Evolutionary conservation across 768 basidiomycete species (phyloP).

Genomic region (Mycena capillaripes): DNA sequence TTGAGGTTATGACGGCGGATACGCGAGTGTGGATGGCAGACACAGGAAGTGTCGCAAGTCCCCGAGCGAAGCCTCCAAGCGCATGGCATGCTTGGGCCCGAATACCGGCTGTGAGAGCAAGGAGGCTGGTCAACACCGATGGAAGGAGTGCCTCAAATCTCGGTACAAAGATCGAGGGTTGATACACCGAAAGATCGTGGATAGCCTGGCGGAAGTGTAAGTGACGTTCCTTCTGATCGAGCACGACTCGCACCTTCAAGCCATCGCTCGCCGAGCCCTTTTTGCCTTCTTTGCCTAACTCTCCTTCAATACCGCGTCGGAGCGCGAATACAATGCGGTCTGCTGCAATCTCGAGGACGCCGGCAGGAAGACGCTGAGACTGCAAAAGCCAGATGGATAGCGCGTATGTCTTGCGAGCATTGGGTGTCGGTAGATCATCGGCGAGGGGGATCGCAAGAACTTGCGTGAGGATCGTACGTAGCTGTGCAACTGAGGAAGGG

Average conservation of each 20-base stretch:
- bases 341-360: constrained; percentile 71
- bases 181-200: constrained; percentile 63
- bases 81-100: constrained; percentile 84
- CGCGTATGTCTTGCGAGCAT: constrained; percentile 89
- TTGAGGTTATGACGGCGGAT: constrained; percentile 60
- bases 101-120: constrained; percentile 74
- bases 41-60: constrained; percentile 60
- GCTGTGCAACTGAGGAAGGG: constrained; percentile 63
- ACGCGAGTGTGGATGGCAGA: constrained; percentile 67
- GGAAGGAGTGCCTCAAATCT: constrained; percentile 70
- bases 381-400: constrained; percentile 83
- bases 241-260: constrained; percentile 71
- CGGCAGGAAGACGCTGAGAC: constrained; percentile 74
- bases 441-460: constrained; percentile 82
- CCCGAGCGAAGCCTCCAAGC: constrained; percentile 76
- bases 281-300: constrained; percentile 91
- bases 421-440: constrained; percentile 79
- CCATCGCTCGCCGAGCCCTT: constrained; percentile 87
- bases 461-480: constrained; percentile 70
- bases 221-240: not conserved
- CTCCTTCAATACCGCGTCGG: constrained; percentile 83
- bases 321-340: constrained; percentile 80
- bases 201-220: constrained; percentile 23
- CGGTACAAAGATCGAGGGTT: constrained; percentile 78
- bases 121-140: constrained; percentile 72